These are phyloP conservation scores for Oryza nivara DNA, from an alignment of 176 grass and related monocot species.

Conservation along the genomic window DNA sequence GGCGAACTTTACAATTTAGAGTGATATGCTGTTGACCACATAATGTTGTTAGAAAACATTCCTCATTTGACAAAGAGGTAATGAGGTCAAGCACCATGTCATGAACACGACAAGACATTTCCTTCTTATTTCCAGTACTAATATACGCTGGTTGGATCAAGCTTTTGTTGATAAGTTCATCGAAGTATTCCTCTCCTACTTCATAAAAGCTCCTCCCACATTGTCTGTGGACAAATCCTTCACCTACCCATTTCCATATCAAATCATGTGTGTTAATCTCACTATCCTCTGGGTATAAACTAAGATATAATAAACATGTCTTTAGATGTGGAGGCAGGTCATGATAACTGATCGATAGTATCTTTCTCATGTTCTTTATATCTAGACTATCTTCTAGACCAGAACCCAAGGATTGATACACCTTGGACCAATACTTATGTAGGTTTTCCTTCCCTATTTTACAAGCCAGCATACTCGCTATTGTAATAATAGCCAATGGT, in stretches of 20 bases:
- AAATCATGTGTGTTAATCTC: rapidly evolving
- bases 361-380: not conserved
- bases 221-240: not conserved
- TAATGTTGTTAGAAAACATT: conserved; percentile 16
- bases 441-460: not conserved
- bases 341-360: conserved; percentile 22
- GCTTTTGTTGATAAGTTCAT: conserved; percentile 12
- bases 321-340: not conserved
- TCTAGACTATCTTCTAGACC: not conserved
- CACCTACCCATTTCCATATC: conserved; percentile 14
- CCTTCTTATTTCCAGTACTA: rapidly evolving
- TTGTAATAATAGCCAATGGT: conserved; percentile 26
- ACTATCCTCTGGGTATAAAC: not conserved
- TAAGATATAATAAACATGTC: not conserved
- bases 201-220: not conserved
- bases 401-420: not conserved
- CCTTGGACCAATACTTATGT: not conserved
- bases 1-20: not conserved
- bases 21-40: not conserved
- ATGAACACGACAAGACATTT: not conserved
- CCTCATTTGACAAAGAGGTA: conserved; percentile 22
- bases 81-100: conserved; percentile 40
- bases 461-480: no score
- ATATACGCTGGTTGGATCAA: not conserved
- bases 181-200: not conserved